These are phyloP conservation scores for Lepiota venenata DNA, from an alignment of 768 basidiomycete genomes.

Conservation along the genomic window DNA sequence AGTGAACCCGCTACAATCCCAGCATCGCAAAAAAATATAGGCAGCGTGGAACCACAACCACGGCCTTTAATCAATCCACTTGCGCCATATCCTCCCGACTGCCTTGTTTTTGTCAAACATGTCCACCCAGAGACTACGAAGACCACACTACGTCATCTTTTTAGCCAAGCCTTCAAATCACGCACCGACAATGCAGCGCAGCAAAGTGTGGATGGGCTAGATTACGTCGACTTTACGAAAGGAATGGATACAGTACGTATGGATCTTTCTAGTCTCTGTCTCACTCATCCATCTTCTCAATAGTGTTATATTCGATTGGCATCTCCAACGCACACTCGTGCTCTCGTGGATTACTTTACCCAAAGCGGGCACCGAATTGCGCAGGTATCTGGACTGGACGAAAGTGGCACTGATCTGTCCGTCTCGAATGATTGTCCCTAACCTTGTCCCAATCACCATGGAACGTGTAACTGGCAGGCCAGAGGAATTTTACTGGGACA, in stretches of 20 bases:
- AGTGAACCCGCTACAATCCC: neutral
- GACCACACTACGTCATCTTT: slow-evolving; percentile 65
- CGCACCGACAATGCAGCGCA: neutral
- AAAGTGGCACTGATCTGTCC: slow-evolving; percentile 31
- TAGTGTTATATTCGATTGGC: slow-evolving; percentile 76
- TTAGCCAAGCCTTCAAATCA: slow-evolving; percentile 38
- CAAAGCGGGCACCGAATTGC: slow-evolving; percentile 20
- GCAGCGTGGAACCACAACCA: too few relatives aligned
- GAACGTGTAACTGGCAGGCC: slow-evolving; percentile 61
- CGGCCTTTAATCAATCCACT: slow-evolving; percentile 14
- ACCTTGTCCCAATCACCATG: slow-evolving; percentile 31
- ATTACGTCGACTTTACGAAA: slow-evolving; percentile 81
- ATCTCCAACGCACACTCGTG: slow-evolving; percentile 40
- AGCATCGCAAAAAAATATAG: neutral
- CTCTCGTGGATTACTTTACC: slow-evolving; percentile 44
- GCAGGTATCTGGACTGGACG: slow-evolving; percentile 57
- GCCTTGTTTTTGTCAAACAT: slow-evolving; percentile 69
- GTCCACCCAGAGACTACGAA: slow-evolving; percentile 78
- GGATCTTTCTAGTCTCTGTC: neutral
- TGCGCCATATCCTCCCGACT: slow-evolving; percentile 56
- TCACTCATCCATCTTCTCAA: neutral
- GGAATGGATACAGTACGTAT: slow-evolving; percentile 66
- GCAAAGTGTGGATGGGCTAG: slow-evolving; percentile 38
- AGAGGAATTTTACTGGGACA: slow-evolving; percentile 77
- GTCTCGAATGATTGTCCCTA: slow-evolving; percentile 1